A percentile compares a stretch with the other conserved stretches of the same genome.
Conservation (phyloP, 176 grass and related monocot species). For the Stipa capillata region DNA sequence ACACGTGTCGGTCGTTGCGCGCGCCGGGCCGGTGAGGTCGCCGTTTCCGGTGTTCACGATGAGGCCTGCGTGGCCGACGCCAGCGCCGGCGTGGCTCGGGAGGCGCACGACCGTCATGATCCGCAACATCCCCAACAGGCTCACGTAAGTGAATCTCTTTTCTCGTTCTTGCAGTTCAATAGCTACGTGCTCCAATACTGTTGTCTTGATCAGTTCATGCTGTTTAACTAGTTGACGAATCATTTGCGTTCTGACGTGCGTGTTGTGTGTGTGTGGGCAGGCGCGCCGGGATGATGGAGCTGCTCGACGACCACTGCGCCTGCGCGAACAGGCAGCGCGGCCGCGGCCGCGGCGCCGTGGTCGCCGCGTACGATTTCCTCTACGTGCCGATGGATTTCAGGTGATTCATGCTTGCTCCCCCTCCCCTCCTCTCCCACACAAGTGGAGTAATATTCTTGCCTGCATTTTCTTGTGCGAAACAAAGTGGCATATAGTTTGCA, state of each 20-base stretch:
- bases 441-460: no score
- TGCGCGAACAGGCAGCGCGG: conserved; percentile 4
- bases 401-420: not conserved
- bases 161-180: not conserved
- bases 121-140: conserved; percentile 64
- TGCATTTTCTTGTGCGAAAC: no score
- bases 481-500: not conserved
- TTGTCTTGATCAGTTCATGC: not conserved
- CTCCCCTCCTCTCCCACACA: no score
- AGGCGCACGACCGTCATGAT: conserved; percentile 60
- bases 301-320: conserved; percentile 68
- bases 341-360: not conserved
- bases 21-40: not conserved
- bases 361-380: conserved; percentile 57
- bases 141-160: conserved; percentile 12
- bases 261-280: conserved; percentile 8
- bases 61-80: not conserved
- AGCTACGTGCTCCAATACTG: not conserved
- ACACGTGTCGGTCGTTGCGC: not conserved
- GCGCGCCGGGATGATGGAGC: conserved; percentile 12
- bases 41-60: conserved; percentile 3
- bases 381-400: conserved; percentile 84
- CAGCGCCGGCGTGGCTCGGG: not conserved
- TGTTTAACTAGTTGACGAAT: not conserved
- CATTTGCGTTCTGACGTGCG: not conserved